Evolutionary conservation across 257 asterid genomes (phyloP).

Genomic region (Lycium ferocissimum): DNA sequence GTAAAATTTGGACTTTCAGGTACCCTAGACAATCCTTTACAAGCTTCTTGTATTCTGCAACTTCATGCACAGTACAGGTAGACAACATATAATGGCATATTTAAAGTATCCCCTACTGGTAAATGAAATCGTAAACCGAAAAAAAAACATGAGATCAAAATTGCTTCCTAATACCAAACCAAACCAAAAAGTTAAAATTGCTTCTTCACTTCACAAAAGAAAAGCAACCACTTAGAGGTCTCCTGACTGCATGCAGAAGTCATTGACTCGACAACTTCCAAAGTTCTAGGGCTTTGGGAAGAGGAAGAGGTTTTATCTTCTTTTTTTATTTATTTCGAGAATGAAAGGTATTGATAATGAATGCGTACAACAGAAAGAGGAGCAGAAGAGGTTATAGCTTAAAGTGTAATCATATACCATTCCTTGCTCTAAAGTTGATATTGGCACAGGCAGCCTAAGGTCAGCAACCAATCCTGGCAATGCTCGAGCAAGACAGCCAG

Average conservation of each 20-base stretch:
- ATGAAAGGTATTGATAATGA: no score
- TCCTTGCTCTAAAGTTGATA: conserved; percentile 81
- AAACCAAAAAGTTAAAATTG: neutral
- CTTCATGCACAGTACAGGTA: conserved; percentile 5
- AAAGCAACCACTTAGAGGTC: neutral
- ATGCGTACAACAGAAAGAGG: no score
- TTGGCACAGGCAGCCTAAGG: conserved; percentile 77
- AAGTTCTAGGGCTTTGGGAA: neutral
- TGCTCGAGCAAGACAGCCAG: conserved; percentile 84
- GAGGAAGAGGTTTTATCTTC: neutral
- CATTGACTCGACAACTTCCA: neutral
- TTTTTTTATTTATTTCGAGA: no score
- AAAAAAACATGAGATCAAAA: conserved; percentile 4
- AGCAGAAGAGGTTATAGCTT: neutral
- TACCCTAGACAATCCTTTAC: conserved; percentile 20
- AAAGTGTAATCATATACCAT: conserved; percentile 61
- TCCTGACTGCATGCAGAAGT: conserved; percentile 3
- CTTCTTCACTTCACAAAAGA: neutral
- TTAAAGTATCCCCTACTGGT: neutral
- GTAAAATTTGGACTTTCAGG: neutral
- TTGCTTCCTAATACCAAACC: neutral
- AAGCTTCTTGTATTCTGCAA: neutral
- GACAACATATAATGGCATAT: conserved; percentile 9
- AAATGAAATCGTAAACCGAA: conserved; percentile 3
- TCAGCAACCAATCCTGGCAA: conserved; percentile 85